Percentiles rank a stretch among this genome's conserved stretches.
Conservation (phyloP, 2,329 filamentous ascomycete genomes). For the Fusarium pseudoanthophilum region DNA sequence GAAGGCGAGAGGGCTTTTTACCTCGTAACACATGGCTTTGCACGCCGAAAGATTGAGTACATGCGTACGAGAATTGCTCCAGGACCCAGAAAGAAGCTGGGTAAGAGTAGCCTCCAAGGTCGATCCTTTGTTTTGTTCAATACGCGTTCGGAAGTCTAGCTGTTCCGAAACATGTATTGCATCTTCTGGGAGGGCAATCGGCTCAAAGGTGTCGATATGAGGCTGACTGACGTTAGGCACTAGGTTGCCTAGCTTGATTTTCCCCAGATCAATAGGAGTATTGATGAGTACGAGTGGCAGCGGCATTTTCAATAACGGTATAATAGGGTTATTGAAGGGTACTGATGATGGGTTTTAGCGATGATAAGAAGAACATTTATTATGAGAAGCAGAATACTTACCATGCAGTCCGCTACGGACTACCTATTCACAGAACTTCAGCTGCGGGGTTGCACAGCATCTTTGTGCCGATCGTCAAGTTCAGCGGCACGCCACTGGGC, state of each 20-base stretch:
- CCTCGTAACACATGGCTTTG: neutral
- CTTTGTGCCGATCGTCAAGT: neutral
- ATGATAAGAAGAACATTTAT: no score
- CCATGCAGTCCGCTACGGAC: no score
- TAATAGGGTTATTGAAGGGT: no score
- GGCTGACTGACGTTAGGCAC: neutral
- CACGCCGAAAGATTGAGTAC: neutral
- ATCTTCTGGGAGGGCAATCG: rapidly evolving
- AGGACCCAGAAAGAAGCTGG: neutral
- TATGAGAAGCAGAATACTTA: no score
- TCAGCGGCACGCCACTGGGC: neutral
- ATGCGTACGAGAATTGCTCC: rapidly evolving
- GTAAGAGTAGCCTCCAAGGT: rapidly evolving
- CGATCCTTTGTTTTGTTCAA: neutral
- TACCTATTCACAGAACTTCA: no score
- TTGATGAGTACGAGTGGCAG: neutral
- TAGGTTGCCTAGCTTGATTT: neutral
- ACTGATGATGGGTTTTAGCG: no score
- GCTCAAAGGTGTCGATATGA: neutral
- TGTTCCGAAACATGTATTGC: neutral
- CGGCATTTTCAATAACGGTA: neutral
- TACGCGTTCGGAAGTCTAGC: neutral
- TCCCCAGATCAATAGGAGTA: neutral
- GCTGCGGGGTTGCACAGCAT: neutral
- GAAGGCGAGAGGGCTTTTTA: neutral